Percentiles rank a stretch among this genome's conserved stretches.
Evolutionary conservation across 2,329 filamentous ascomycete species (phyloP).

Genomic region (Colletotrichum tofieldiae): DNA sequence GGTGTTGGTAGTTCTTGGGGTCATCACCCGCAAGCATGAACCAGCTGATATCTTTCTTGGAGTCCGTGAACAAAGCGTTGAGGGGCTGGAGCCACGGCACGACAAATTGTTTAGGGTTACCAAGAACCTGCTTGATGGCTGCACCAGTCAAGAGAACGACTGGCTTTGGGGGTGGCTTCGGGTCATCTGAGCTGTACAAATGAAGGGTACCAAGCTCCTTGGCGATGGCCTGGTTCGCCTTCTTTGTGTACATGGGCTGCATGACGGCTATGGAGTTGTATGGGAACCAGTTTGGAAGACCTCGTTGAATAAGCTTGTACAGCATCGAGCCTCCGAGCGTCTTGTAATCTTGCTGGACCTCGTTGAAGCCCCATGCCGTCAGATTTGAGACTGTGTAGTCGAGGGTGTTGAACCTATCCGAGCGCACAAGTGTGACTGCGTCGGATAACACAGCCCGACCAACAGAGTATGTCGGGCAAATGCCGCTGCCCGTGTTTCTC

Average conservation of each 20-base stretch:
- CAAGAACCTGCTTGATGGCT: slow-evolving; percentile 52
- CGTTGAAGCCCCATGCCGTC: slow-evolving; percentile 62
- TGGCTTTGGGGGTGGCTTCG: slow-evolving; percentile 52
- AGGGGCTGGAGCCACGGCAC: slow-evolving; percentile 51
- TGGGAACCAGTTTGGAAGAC: slow-evolving; percentile 57
- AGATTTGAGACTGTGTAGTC: slow-evolving; percentile 61
- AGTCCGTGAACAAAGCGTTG: slow-evolving; percentile 51
- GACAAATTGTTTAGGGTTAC: slow-evolving; percentile 52
- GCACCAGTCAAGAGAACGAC: slow-evolving; percentile 48
- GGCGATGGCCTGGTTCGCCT: slow-evolving; percentile 57
- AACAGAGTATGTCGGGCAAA: slow-evolving; percentile 68
- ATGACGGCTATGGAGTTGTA: slow-evolving; percentile 60
- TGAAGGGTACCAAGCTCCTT: slow-evolving; percentile 55
- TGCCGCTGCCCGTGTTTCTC: slow-evolving; percentile 66
- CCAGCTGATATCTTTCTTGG: slow-evolving; percentile 55
- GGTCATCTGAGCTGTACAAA: slow-evolving; percentile 53
- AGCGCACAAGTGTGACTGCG: slow-evolving; percentile 71
- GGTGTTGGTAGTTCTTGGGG: slow-evolving; percentile 49
- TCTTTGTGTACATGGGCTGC: slow-evolving; percentile 63
- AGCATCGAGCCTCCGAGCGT: slow-evolving; percentile 60
- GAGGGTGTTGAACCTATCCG: slow-evolving; percentile 72
- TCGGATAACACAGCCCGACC: slow-evolving; percentile 72
- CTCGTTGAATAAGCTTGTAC: slow-evolving; percentile 63
- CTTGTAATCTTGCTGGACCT: slow-evolving; percentile 55
- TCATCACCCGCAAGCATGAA: slow-evolving; percentile 58